Evolutionary conservation across 768 basidiomycete species (phyloP).

Genomic region (Hypholoma sublateritium): DNA sequence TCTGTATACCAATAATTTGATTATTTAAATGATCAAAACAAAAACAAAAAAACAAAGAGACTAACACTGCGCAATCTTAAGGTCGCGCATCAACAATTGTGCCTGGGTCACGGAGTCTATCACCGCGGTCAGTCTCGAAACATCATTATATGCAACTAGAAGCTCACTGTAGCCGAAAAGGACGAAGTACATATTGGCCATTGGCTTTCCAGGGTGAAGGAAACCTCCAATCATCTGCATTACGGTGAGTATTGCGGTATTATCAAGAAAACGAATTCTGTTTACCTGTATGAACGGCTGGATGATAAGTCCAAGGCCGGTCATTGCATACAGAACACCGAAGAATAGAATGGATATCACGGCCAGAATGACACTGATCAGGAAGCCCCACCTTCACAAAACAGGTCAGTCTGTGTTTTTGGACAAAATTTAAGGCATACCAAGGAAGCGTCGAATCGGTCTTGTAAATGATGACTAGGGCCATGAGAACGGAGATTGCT

Average conservation of each 20-base stretch:
- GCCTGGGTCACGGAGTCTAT: conserved; percentile 46
- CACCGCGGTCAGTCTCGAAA: not conserved
- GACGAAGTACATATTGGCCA: conserved; percentile 68
- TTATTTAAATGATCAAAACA: not conserved
- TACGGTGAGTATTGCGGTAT: conserved; percentile 17
- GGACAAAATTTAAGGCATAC: conserved; percentile 19
- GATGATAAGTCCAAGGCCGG: conserved; percentile 43
- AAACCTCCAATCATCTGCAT: conserved; percentile 60
- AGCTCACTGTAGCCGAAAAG: conserved; percentile 47
- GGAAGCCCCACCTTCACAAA: conserved; percentile 45
- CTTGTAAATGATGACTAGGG: conserved; percentile 45
- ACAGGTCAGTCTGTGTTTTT: not conserved
- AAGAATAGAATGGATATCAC: conserved; percentile 47
- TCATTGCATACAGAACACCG: conserved; percentile 44
- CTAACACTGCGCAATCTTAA: conserved; percentile 47
- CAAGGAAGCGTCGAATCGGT: conserved; percentile 48
- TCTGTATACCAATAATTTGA: conserved; percentile 21
- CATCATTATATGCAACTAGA: not conserved
- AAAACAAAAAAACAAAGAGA: not conserved
- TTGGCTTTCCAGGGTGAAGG: conserved; percentile 58
- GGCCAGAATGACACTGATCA: conserved; percentile 42
- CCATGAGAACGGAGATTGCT: conserved; percentile 39
- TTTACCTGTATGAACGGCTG: conserved; percentile 52
- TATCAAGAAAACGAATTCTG: not conserved
- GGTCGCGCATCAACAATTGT: conserved; percentile 41